A percentile compares a stretch with the other conserved stretches of the same genome.
Conservation (phyloP, 306 rosid species). For the Glycine latifolia region DNA sequence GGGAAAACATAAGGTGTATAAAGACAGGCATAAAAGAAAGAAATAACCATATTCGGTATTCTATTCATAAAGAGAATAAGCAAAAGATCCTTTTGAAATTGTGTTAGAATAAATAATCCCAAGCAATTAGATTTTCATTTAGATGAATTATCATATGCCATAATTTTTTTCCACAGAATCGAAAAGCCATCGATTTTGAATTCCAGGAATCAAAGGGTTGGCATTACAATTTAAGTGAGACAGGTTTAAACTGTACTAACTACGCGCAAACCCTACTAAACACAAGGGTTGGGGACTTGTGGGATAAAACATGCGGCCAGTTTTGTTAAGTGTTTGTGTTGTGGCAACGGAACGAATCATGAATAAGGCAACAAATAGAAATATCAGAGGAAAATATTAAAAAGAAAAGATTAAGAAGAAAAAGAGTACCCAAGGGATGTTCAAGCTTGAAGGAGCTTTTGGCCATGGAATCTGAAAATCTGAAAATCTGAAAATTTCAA, state of each 20-base stretch:
- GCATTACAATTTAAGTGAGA: no score
- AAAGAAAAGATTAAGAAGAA: background rate
- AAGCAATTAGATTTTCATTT: background rate
- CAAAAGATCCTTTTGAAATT: conserved; percentile 7
- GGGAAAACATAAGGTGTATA: background rate
- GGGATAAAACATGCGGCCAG: background rate
- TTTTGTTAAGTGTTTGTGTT: background rate
- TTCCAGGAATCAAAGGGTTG: no score
- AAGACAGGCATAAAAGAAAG: background rate
- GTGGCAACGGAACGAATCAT: conserved; percentile 1
- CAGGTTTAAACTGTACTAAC: no score
- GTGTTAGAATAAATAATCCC: background rate
- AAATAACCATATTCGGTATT: conserved; percentile 7
- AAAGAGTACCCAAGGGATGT: conserved; percentile 63
- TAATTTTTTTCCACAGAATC: no score
- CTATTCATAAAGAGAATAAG: background rate
- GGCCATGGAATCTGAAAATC: conserved; percentile 69
- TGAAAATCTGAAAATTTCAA: conserved; percentile 58
- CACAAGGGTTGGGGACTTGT: no score
- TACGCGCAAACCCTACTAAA: background rate
- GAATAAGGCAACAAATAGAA: background rate
- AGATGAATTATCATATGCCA: background rate
- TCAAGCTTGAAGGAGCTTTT: conserved; percentile 73
- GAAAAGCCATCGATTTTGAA: no score
- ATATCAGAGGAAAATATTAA: background rate